phyloP scores from a whole-genome alignment of 2,329 filamentous ascomycete genomes.

The Colletotrichum liaoningense region DNA sequence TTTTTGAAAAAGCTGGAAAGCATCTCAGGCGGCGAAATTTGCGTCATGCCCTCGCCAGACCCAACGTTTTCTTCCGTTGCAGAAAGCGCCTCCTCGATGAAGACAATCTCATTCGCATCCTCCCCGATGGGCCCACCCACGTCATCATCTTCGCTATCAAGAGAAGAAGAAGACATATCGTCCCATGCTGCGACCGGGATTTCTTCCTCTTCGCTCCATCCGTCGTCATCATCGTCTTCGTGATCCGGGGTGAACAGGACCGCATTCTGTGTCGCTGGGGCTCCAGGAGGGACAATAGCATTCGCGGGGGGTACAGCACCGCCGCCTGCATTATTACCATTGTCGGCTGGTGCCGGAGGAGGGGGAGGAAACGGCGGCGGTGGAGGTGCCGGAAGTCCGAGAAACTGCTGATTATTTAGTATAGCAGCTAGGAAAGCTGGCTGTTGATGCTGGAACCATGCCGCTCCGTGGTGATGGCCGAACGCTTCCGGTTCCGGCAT shows the following conservation, averaged over 20 bases:
- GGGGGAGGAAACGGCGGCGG: constrained; percentile 1
- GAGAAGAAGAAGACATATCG: constrained; percentile 1
- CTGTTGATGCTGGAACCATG: constrained; percentile 13
- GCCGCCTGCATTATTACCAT: constrained; percentile 12
- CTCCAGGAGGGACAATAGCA: background rate
- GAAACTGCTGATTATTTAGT: constrained; percentile 4
- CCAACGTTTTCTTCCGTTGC: background rate
- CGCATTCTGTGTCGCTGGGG: background rate
- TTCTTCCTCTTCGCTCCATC: constrained; percentile 35
- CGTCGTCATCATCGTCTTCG: constrained; percentile 32
- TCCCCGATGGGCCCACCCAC: background rate
- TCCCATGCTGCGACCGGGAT: constrained; percentile 33
- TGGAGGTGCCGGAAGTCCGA: constrained; percentile 9
- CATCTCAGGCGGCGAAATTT: constrained; percentile 12
- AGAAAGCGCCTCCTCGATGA: constrained; percentile 12
- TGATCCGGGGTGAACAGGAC: constrained; percentile 18
- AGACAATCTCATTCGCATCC: constrained; percentile 10
- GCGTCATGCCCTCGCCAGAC: background rate
- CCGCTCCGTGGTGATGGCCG: background rate
- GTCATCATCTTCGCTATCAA: constrained; percentile 37
- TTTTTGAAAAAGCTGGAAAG: background rate
- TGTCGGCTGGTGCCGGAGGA: background rate
- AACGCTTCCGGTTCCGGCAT: constrained; percentile 17
- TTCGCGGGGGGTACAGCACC: background rate
- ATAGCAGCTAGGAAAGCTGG: constrained; percentile 1